Conservation (phyloP, 2,329 filamentous ascomycete species). For the Alternaria sp. region DNA sequence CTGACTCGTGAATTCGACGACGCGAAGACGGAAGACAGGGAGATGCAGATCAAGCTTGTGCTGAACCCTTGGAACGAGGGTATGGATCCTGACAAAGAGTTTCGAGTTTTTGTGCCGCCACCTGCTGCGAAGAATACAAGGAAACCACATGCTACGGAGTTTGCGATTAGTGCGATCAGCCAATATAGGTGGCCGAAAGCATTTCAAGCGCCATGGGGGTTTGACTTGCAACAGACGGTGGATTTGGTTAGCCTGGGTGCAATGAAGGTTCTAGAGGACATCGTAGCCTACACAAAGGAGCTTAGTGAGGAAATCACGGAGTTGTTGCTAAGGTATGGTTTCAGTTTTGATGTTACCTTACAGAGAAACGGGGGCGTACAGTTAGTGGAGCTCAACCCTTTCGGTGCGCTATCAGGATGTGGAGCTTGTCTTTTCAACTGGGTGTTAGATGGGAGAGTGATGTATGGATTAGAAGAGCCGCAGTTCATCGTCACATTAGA, state of each 20-base stretch:
- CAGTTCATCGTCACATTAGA: background rate
- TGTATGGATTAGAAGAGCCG: conserved; percentile 49
- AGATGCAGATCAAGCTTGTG: conserved; percentile 44
- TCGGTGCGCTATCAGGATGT: conserved; percentile 56
- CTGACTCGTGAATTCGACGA: conserved; percentile 27
- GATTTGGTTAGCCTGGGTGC: conserved; percentile 7
- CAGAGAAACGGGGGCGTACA: conserved; percentile 38
- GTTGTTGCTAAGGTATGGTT: conserved; percentile 51
- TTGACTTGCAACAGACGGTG: background rate
- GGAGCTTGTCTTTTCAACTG: conserved; percentile 60
- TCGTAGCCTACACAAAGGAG: conserved; percentile 8
- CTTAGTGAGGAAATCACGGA: conserved; percentile 16
- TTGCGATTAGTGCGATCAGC: conserved; percentile 18
- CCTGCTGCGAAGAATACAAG: conserved; percentile 15
- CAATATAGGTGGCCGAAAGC: conserved; percentile 23
- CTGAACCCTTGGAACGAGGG: conserved; percentile 54
- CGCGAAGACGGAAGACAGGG: conserved; percentile 28
- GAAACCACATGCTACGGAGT: background rate
- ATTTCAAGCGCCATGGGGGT: conserved; percentile 9
- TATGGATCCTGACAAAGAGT: conserved; percentile 54
- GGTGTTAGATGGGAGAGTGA: conserved; percentile 49
- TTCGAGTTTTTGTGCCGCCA: conserved; percentile 57
- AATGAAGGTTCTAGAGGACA: background rate
- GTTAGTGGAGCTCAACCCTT: conserved; percentile 59
- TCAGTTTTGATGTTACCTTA: conserved; percentile 57